phyloP scores from a whole-genome alignment of 78 protist genomes.

The Dictyostelium capitatum region DNA sequence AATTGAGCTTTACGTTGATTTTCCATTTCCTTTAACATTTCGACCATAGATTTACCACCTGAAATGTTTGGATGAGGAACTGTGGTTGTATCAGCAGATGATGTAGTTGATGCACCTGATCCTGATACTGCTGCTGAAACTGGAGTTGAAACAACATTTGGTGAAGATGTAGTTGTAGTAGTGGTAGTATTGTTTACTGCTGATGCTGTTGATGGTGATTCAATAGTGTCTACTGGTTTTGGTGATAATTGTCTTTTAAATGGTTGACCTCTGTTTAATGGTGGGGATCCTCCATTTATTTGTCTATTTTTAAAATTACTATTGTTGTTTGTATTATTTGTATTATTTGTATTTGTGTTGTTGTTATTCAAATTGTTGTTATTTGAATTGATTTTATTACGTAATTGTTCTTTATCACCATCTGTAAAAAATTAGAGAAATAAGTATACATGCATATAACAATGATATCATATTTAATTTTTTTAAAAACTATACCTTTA shows the following conservation, averaged over 20 bases:
- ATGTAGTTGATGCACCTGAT: constrained; percentile 13
- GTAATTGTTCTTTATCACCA: constrained; percentile 24
- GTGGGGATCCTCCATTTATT: constrained; percentile 6
- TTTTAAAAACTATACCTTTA: constrained; percentile 26
- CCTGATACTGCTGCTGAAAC: neutral
- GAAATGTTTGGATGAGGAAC: neutral
- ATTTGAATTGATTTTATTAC: constrained; percentile 18
- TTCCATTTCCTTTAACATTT: constrained; percentile 14
- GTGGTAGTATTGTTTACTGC: neutral
- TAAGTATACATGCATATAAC: too few relatives aligned
- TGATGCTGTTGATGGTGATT: neutral
- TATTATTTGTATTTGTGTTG: neutral
- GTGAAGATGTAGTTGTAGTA: neutral
- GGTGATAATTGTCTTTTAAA: constrained; percentile 12
- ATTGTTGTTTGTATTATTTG: neutral
- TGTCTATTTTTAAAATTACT: constrained; percentile 19
- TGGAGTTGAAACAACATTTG: neutral
- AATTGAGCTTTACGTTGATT: constrained; percentile 13
- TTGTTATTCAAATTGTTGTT: neutral
- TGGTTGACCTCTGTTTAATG: neutral
- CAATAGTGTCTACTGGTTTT: constrained; percentile 20
- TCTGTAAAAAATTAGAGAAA: neutral
- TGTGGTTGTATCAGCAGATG: neutral
- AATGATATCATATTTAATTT: neutral
- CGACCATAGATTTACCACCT: constrained; percentile 32